phyloP scores from a whole-genome alignment of 768 basidiomycete genomes.

The Dentipellis fragilis region DNA sequence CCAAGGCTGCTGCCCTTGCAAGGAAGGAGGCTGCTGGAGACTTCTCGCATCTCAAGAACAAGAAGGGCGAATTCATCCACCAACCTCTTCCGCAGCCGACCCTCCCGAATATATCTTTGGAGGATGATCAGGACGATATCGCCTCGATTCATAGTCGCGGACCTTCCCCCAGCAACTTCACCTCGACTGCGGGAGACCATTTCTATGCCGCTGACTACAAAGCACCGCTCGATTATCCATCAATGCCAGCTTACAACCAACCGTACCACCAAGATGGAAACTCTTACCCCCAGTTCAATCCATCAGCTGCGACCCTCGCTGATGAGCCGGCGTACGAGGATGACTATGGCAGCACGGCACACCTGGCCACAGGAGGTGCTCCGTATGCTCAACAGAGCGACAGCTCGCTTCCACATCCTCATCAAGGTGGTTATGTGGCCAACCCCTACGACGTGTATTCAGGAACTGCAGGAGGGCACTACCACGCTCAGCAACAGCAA shows the following conservation, averaged over 20 bases:
- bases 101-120: slow-evolving; percentile 82
- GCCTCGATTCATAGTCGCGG: slow-evolving; percentile 47
- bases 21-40: slow-evolving; percentile 90
- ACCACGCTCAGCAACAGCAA: neutral
- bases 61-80: slow-evolving; percentile 77
- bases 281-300: slow-evolving; percentile 46
- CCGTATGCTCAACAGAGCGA: slow-evolving; percentile 39
- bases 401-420: neutral
- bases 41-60: slow-evolving; percentile 85
- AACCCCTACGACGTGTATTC: slow-evolving; percentile 45
- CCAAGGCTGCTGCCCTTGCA: slow-evolving; percentile 70
- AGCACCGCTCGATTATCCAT: slow-evolving; percentile 41
- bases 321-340: slow-evolving; percentile 56
- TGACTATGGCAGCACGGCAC: slow-evolving; percentile 55
- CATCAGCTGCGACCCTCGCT: slow-evolving; percentile 46
- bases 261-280: slow-evolving; percentile 50
- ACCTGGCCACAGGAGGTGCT: slow-evolving; percentile 49
- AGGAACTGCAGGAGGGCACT: slow-evolving; percentile 1
- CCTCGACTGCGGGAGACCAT: slow-evolving; percentile 34
- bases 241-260: slow-evolving; percentile 67
- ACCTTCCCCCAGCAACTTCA: slow-evolving; percentile 36
- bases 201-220: slow-evolving; percentile 43
- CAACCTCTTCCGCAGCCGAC: slow-evolving; percentile 88
- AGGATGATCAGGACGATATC: slow-evolving; percentile 59
- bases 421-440: slow-evolving; percentile 19